Evolutionary conservation across 148 eudicot genomes (phyloP).

Genomic region (Nepenthes gracilis): DNA sequence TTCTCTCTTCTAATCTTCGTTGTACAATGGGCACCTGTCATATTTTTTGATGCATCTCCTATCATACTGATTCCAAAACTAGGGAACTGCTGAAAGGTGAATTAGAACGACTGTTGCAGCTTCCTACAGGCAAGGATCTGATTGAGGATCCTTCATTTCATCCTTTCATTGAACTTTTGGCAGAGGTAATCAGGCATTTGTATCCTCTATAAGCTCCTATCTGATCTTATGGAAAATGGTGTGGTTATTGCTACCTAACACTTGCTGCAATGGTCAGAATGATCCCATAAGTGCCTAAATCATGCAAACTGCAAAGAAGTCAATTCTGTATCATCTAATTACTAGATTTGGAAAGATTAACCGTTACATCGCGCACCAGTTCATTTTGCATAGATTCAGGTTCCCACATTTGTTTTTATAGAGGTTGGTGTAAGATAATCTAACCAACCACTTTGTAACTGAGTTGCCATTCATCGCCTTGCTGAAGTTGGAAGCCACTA

Average conservation of each 20-base stretch:
- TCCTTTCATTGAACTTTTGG: constrained; percentile 74
- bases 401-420: too few relatives aligned
- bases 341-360: too few relatives aligned
- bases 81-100: constrained; percentile 87
- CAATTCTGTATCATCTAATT: too few relatives aligned
- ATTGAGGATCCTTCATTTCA: constrained; percentile 76
- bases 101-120: constrained; percentile 76
- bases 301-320: too few relatives aligned
- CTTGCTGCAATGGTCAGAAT: neutral
- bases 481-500: too few relatives aligned
- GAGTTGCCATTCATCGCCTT: too few relatives aligned
- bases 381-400: too few relatives aligned
- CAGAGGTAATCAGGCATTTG: constrained; percentile 46
- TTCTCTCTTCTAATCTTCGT: neutral
- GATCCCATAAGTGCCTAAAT: too few relatives aligned
- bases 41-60: neutral
- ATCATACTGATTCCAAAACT: constrained; percentile 7
- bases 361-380: too few relatives aligned
- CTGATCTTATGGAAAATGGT: too few relatives aligned
- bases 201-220: neutral
- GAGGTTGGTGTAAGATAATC: too few relatives aligned
- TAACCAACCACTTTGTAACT: too few relatives aligned
- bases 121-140: constrained; percentile 76
- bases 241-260: neutral
- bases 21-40: neutral